Evolutionary conservation across 2,329 filamentous ascomycete genomes (phyloP).

Genomic region (Gaeumannomyces sp.): DNA sequence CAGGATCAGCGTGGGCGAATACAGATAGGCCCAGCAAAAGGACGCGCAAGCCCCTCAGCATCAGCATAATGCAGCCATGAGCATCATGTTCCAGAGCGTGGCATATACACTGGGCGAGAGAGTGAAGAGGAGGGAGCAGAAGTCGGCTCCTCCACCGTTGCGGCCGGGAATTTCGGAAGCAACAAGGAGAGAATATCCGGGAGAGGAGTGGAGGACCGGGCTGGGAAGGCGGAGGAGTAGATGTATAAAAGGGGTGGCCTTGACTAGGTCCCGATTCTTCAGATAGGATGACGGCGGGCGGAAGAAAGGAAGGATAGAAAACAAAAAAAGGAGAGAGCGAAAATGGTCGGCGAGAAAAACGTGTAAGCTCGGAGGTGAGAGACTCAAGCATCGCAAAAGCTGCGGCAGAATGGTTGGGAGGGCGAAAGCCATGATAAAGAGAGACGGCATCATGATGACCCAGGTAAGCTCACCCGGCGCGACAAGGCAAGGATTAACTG

Average conservation of each 20-base stretch:
- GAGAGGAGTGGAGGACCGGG: constrained; percentile 13
- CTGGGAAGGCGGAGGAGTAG: constrained; percentile 6
- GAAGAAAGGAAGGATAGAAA: background rate
- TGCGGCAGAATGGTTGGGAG: background rate
- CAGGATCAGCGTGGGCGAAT: constrained; percentile 1
- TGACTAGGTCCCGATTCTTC: background rate
- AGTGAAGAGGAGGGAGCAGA: background rate
- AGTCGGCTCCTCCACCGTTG: background rate
- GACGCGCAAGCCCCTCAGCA: constrained; percentile 17
- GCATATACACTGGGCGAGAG: background rate
- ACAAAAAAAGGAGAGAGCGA: background rate
- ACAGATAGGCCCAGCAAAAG: constrained; percentile 17
- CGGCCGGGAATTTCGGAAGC: background rate
- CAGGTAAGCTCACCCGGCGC: too few species aligned
- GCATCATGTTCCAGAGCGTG: constrained; percentile 15
- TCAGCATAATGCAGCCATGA: constrained; percentile 19
- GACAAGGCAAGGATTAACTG: background rate
- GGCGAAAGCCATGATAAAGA: background rate
- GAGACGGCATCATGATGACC: background rate
- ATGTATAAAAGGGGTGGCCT: constrained; percentile 5
- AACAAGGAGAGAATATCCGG: constrained; percentile 12
- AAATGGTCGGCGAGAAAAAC: background rate
- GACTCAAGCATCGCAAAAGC: background rate
- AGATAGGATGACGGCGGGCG: background rate
- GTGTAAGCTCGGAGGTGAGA: background rate